These are phyloP conservation scores for Penicillium fuscoglaucum DNA, from an alignment of 2,329 filamentous ascomycete species.

Conservation along the genomic window DNA sequence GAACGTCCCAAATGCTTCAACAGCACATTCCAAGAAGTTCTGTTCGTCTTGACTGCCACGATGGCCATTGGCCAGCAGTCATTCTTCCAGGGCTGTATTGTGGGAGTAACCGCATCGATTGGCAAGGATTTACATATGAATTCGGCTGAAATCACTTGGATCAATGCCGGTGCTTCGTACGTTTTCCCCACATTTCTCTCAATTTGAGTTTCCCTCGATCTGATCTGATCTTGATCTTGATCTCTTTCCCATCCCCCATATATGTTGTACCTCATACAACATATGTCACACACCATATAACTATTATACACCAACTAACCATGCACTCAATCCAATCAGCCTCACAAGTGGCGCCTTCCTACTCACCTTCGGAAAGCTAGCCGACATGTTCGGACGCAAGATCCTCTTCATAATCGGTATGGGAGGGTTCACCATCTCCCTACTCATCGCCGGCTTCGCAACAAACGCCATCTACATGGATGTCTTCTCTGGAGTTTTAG, in stretches of 20 bases:
- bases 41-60: constrained; percentile 66
- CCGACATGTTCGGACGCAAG: constrained; percentile 66
- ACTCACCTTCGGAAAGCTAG: constrained; percentile 65
- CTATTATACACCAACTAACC: constrained; percentile 5
- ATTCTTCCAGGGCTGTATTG: constrained; percentile 59
- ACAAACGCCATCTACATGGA: constrained; percentile 60
- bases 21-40: constrained; percentile 61
- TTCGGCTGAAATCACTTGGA: constrained; percentile 67
- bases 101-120: constrained; percentile 64
- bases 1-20: constrained; percentile 51
- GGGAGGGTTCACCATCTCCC: constrained; percentile 58
- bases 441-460: constrained; percentile 61
- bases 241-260: neutral
- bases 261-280: neutral
- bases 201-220: neutral
- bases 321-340: constrained; percentile 30
- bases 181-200: constrained; percentile 11
- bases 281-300: neutral
- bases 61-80: constrained; percentile 65
- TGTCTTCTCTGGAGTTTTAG: constrained; percentile 63
- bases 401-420: constrained; percentile 61
- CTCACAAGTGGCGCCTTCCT: constrained; percentile 65
- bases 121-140: constrained; percentile 62
- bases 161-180: constrained; percentile 61
- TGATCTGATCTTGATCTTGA: neutral